Evolutionary conservation across 2,329 filamentous ascomycete genomes (phyloP).

Genomic region (Diplodia seriata): DNA sequence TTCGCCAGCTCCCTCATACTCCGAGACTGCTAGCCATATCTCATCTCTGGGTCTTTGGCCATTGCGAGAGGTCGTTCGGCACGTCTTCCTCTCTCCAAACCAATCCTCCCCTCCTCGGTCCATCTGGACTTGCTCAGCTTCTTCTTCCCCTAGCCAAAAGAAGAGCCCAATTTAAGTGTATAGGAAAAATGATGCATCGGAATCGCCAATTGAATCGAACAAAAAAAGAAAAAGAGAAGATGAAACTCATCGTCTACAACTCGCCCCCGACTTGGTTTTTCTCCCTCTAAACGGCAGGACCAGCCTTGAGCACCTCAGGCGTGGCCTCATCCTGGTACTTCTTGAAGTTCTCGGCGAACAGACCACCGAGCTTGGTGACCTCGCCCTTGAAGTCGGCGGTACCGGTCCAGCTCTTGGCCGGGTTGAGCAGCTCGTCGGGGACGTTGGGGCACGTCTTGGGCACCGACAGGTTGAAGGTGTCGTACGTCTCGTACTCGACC

Average conservation of each 20-base stretch:
- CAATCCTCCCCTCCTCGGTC: neutral
- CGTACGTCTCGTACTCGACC: conserved; percentile 92
- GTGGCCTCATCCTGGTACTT: conserved; percentile 85
- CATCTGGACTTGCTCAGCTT: neutral
- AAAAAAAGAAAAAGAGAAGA: neutral
- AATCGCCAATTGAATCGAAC: conserved; percentile 9
- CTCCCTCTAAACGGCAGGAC: conserved; percentile 42
- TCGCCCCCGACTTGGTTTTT: neutral
- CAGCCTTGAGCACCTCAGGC: conserved; percentile 54
- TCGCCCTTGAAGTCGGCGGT: conserved; percentile 82
- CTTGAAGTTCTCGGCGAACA: conserved; percentile 98
- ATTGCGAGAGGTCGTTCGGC: neutral
- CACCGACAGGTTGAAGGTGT: conserved; percentile 95
- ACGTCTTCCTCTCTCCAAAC: neutral
- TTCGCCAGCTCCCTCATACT: neutral
- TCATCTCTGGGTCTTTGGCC: neutral
- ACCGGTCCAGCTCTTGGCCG: conserved; percentile 88
- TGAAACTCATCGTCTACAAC: neutral
- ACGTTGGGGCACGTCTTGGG: conserved; percentile 90
- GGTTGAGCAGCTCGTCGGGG: conserved; percentile 91
- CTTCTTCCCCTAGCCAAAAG: neutral
- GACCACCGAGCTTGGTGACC: conserved; percentile 84
- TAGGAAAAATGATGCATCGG: neutral
- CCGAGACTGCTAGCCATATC: conserved; percentile 1
- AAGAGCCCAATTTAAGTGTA: neutral